These are phyloP conservation scores for Aureobasidium sp. DNA, from an alignment of 2,329 filamentous ascomycete species.

Conservation along the genomic window DNA sequence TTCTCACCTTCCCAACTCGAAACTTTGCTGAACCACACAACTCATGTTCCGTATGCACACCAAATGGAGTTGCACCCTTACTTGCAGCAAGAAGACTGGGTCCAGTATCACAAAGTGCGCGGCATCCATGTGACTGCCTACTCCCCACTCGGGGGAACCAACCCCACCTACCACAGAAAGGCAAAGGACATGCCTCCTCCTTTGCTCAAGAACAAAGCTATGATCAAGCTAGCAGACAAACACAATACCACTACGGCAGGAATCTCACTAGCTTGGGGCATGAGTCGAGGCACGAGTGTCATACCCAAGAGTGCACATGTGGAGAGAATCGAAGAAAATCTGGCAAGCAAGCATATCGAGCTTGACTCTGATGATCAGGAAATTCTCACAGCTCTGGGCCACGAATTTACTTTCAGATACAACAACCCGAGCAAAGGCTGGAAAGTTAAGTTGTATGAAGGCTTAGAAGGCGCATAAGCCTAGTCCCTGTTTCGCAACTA, in stretches of 20 bases:
- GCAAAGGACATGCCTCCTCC: constrained; percentile 22
- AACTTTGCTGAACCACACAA: constrained; percentile 47
- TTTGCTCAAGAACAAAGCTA: constrained; percentile 35
- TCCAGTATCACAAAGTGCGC: constrained; percentile 42
- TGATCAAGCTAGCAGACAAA: constrained; percentile 31
- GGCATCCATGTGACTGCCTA: constrained; percentile 47
- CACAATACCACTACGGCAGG: constrained; percentile 38
- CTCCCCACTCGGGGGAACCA: constrained; percentile 36
- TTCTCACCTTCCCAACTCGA: constrained; percentile 49
- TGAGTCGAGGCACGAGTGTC: constrained; percentile 38
- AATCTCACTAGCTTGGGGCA: constrained; percentile 40
- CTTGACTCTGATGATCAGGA: constrained; percentile 33
- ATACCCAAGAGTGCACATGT: constrained; percentile 44
- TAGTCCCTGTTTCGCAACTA: neutral
- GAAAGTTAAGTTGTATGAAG: constrained; percentile 34
- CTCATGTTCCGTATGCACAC: constrained; percentile 59
- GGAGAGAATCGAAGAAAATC: constrained; percentile 38
- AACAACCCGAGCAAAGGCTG: constrained; percentile 35
- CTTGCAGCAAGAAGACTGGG: constrained; percentile 45
- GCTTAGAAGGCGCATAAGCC: constrained; percentile 27
- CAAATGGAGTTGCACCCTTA: constrained; percentile 78
- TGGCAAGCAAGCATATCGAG: constrained; percentile 26
- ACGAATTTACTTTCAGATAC: constrained; percentile 28
- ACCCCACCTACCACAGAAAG: constrained; percentile 36
- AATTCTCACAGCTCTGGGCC: constrained; percentile 25